Percentiles rank a stretch among this genome's conserved stretches.
phyloP scores from a whole-genome alignment of 2,329 filamentous ascomycete species.

The Alternaria alternata region DNA sequence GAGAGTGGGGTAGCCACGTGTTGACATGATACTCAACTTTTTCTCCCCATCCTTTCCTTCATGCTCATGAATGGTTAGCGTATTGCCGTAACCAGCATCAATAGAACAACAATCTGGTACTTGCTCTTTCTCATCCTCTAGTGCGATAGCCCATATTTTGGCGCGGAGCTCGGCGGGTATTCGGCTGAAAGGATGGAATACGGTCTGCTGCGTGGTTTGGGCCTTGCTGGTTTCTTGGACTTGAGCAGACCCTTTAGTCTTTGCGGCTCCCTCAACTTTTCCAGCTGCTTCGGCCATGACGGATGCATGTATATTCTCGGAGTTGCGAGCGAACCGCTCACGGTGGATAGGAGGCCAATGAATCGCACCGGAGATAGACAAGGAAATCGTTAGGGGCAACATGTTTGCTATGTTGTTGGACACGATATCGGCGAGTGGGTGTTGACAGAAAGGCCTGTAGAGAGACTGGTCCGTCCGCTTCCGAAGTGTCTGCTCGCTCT shows the following conservation, averaged over 20 bases:
- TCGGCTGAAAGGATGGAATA: not conserved
- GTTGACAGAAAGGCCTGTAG: no score
- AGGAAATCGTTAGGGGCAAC: no score
- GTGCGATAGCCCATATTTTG: not conserved
- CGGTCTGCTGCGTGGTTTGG: not conserved
- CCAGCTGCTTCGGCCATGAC: not conserved
- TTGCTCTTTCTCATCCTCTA: not conserved
- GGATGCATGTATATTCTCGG: no score
- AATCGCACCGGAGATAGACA: no score
- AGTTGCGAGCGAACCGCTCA: no score
- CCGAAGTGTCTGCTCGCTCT: no score
- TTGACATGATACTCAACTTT: accelerated
- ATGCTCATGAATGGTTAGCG: not conserved
- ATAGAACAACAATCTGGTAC: accelerated
- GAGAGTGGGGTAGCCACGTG: not conserved
- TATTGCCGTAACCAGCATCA: not conserved
- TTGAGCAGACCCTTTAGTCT: not conserved
- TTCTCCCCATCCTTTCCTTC: no score
- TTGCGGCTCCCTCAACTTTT: not conserved
- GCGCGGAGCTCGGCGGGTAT: not conserved
- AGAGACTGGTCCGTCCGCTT: no score
- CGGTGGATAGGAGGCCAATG: no score
- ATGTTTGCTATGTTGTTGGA: no score
- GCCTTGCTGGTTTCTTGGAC: not conserved
- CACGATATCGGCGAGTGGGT: no score